These are phyloP conservation scores for Trametes gibbosa DNA, from an alignment of 768 basidiomycete species.

Conservation along the genomic window DNA sequence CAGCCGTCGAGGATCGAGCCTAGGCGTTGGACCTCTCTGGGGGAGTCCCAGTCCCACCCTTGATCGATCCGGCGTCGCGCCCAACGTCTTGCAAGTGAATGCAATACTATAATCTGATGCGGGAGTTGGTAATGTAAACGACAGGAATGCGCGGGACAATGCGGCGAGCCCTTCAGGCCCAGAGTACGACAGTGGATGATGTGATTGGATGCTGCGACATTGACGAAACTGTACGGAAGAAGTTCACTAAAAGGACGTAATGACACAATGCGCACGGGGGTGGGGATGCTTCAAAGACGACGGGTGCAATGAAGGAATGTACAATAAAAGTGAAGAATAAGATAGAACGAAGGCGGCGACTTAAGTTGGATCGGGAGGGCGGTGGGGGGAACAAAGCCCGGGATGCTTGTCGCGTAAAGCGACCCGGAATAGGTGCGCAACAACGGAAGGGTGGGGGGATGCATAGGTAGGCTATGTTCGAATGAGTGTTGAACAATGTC, in stretches of 20 bases:
- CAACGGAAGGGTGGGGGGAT: constrained; percentile 24
- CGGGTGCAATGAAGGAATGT: constrained; percentile 39
- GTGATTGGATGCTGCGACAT: constrained; percentile 46
- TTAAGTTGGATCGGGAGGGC: constrained; percentile 23
- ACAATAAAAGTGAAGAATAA: constrained; percentile 77
- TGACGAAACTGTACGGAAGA: constrained; percentile 30
- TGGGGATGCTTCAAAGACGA: constrained; percentile 18
- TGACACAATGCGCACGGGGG: constrained; percentile 27
- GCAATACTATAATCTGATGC: constrained; percentile 20
- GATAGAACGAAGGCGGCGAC: constrained; percentile 60
- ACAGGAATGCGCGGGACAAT: constrained; percentile 24
- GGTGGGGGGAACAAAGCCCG: constrained; percentile 37
- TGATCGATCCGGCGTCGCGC: constrained; percentile 3
- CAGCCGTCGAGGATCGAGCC: constrained; percentile 1
- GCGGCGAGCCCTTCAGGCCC: constrained; percentile 31
- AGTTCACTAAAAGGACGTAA: constrained; percentile 21
- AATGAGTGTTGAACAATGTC: constrained; percentile 35
- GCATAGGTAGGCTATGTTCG: constrained; percentile 42
- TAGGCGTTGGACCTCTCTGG: neutral
- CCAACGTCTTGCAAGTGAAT: neutral
- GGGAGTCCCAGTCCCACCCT: neutral
- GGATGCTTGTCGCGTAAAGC: constrained; percentile 46
- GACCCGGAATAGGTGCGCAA: constrained; percentile 23
- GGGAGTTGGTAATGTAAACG: constrained; percentile 25
- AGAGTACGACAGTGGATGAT: constrained; percentile 40